Base-by-base conservation (phyloP, 345 rosid species). In the Passiflora organensis region DNA sequence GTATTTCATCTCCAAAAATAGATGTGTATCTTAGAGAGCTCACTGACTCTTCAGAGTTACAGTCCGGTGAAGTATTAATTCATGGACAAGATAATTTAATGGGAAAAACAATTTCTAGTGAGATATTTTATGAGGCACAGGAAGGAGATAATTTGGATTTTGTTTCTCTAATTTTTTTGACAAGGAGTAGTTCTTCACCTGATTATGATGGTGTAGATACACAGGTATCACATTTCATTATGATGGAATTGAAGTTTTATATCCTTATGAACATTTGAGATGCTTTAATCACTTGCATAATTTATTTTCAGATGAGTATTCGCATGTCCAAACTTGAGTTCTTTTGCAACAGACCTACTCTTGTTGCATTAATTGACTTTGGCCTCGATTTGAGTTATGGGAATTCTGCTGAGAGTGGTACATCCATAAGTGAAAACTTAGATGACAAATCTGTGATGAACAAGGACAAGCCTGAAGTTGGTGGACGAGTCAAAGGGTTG, bases 291-390 rank as follows among this genome's bases (percentile, higher is more conserved):
- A 82, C 53, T 24, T 19, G 14, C 78, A 51, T 39, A 42, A 48
- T 69, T 58, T 46, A 55, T 75, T 70, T 64, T 67, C 96, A 93
- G 99, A 89, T 93, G 99, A 78, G 86, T 51, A 74, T 93, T 64
- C 85, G 87, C 75, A 83, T 93, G 99, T 89, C 99, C 75, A 85
- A 83, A 69, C 76, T 93, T 68, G 91, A 86, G 70, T 89, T 93
- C 75, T 93, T 89, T 74, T 93, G 85, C 79, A 89, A 80, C 83
- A 78, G 99, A 65, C 97, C 89, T 43, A 84, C 99, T 64, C 72
- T 93, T 52, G 95, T 93, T 78, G 95, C 99, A 66, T 76, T 93
- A 63, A 93, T 93, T 70, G 91, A 82, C 71, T 86, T 89, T 78
- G 97, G 97, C 62, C 63, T 86, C 52, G 99, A 84, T 72, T 69